Conservation (phyloP, 495 filamentous ascomycete genomes). For the Penicillium malachiteum region DNA sequence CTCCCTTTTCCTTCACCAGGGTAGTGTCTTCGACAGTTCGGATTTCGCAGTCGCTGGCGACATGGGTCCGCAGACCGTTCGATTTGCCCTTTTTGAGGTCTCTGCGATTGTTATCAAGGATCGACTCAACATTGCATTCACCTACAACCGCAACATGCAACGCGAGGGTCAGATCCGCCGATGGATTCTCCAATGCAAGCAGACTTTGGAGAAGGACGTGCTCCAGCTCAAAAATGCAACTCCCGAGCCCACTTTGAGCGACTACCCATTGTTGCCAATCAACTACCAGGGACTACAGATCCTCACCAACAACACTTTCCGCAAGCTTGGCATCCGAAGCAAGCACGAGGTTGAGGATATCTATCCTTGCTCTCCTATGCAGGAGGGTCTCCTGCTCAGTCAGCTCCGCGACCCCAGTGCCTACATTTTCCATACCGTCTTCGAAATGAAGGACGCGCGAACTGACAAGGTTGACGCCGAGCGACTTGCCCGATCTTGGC, state of each 20-base stretch:
- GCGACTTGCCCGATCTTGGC: slow-evolving; percentile 51
- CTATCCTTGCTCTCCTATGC: slow-evolving; percentile 65
- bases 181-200: slow-evolving; percentile 63
- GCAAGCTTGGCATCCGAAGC: slow-evolving; percentile 45
- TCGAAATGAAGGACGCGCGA: slow-evolving; percentile 37
- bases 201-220: slow-evolving; percentile 56
- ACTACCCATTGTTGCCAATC: slow-evolving; percentile 64
- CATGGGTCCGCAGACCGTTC: slow-evolving; percentile 44
- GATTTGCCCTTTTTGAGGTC: slow-evolving; percentile 66
- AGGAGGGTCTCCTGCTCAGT: slow-evolving; percentile 65
- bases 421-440: slow-evolving; percentile 49
- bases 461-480: slow-evolving; percentile 34
- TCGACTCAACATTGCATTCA: slow-evolving; percentile 58
- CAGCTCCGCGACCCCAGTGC: slow-evolving; percentile 51
- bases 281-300: slow-evolving; percentile 53
- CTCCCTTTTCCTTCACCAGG: slow-evolving; percentile 58
- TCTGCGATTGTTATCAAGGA: slow-evolving; percentile 59
- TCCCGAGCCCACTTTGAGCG: slow-evolving; percentile 58
- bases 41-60: slow-evolving; percentile 45
- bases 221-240: slow-evolving; percentile 44
- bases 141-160: slow-evolving; percentile 59
- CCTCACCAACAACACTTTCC: slow-evolving; percentile 43
- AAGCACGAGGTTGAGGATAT: slow-evolving; percentile 53
- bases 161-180: slow-evolving; percentile 53
- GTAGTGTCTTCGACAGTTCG: slow-evolving; percentile 44